Percentiles rank a stretch among this genome's conserved stretches.
phyloP scores from a whole-genome alignment of 495 filamentous ascomycete species.

The Daldinia loculata region DNA sequence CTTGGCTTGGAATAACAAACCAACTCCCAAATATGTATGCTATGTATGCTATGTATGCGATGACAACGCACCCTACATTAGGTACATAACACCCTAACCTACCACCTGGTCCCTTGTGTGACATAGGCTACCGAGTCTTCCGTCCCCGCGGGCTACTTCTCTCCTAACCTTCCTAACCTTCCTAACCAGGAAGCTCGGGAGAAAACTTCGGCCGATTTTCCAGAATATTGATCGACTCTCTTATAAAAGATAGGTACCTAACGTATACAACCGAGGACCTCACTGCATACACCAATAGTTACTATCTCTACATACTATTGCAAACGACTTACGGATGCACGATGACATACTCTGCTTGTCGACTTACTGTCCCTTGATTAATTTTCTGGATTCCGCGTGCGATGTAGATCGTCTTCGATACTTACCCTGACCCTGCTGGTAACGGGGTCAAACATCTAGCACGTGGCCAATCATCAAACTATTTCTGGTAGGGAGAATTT shows the following conservation, averaged over 20 bases:
- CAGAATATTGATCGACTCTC: constrained; percentile 21
- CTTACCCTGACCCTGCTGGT: not conserved
- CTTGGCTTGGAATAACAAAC: constrained; percentile 20
- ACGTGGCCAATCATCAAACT: constrained; percentile 18
- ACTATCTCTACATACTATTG: not conserved
- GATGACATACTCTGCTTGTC: constrained; percentile 2
- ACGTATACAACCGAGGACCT: too few species aligned
- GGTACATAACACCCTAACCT: not conserved
- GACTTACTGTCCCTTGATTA: not conserved
- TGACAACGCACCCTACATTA: constrained; percentile 36
- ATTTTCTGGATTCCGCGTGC: not conserved
- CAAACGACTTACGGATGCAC: not conserved
- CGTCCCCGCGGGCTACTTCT: constrained; percentile 24
- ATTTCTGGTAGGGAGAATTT: constrained; percentile 3
- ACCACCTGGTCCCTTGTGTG: constrained; percentile 16
- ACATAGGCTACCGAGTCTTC: constrained; percentile 33
- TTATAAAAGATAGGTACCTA: not conserved
- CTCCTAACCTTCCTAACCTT: constrained; percentile 34
- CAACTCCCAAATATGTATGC: constrained; percentile 22
- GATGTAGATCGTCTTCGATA: not conserved
- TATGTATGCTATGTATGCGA: constrained; percentile 18
- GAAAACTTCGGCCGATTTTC: constrained; percentile 43
- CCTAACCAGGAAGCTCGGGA: constrained; percentile 39
- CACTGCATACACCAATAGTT: too few species aligned
- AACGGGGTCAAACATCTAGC: constrained; percentile 5